Evolutionary conservation across 192 early-diverging fungal species (phyloP).

Genomic region (Funneliformis geosporum): DNA sequence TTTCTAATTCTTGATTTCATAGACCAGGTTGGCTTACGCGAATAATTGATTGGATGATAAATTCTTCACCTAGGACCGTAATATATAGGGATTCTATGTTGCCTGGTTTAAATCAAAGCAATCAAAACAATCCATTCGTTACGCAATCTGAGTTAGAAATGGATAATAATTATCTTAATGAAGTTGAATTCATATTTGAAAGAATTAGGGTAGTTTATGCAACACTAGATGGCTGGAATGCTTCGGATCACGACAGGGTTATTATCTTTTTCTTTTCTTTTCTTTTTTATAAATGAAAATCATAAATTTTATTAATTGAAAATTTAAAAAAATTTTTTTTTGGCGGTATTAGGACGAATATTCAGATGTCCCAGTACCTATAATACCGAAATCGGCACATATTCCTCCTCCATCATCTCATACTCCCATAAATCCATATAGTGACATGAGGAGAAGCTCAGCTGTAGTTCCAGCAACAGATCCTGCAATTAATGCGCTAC

Average conservation of each 20-base stretch:
- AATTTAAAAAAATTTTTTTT: neutral
- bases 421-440: conserved; percentile 2
- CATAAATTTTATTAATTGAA: neutral
- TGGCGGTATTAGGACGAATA: neutral
- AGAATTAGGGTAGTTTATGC: conserved; percentile 37
- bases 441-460: neutral
- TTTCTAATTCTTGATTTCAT: neutral
- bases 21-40: conserved; percentile 56
- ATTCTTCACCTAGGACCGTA: conserved; percentile 33
- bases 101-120: conserved; percentile 29
- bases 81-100: conserved; percentile 22
- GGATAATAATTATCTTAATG: conserved; percentile 43
- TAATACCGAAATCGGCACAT: conserved; percentile 4
- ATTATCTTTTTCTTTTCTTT: conserved; percentile 13
- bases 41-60: conserved; percentile 51
- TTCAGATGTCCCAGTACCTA: conserved; percentile 13
- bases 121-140: conserved; percentile 33
- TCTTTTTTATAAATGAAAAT: no score
- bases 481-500: neutral
- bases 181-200: conserved; percentile 46
- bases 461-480: neutral
- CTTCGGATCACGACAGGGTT: conserved; percentile 9
- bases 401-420: neutral
- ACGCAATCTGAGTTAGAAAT: conserved; percentile 36
- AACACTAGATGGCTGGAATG: conserved; percentile 1